phyloP scores from a whole-genome alignment of 495 filamentous ascomycete species.

The Penicillium lagena region DNA sequence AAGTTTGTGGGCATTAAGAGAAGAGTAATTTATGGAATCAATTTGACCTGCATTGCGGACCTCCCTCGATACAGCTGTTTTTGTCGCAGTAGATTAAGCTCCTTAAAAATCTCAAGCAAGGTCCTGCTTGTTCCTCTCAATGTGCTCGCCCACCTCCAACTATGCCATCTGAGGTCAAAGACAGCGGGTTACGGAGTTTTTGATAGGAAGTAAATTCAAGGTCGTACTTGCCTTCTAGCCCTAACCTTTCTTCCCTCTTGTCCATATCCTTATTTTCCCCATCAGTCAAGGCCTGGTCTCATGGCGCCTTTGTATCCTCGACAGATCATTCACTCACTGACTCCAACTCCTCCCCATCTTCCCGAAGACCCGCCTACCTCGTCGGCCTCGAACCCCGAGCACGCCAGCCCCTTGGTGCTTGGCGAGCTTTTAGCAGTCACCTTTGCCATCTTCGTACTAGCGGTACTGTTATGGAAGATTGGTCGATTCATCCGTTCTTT shows the following conservation, averaged over 20 bases:
- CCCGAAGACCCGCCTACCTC: slow-evolving; percentile 9
- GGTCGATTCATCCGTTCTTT: slow-evolving; percentile 31
- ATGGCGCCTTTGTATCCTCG: slow-evolving; percentile 31
- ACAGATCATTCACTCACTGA: slow-evolving; percentile 16
- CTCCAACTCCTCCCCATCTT: slow-evolving; percentile 13
- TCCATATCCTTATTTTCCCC: not conserved
- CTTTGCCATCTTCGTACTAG: slow-evolving; percentile 30
- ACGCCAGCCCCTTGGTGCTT: slow-evolving; percentile 12
- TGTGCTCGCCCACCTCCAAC: too few species aligned
- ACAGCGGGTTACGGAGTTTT: too few species aligned
- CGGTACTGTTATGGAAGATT: slow-evolving; percentile 36
- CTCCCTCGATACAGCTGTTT: not conserved
- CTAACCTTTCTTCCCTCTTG: too few species aligned
- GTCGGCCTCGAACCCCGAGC: not conserved
- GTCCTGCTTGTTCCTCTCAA: too few species aligned
- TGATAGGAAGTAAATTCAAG: too few species aligned
- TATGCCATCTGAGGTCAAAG: too few species aligned
- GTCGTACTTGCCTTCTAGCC: too few species aligned
- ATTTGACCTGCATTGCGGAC: too few species aligned
- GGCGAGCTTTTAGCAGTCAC: slow-evolving; percentile 33
- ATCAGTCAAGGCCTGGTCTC: not conserved
- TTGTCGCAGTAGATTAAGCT: not conserved
- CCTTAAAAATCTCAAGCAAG: too few species aligned
- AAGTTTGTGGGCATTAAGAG: slow-evolving; percentile 32
- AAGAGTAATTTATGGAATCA: slow-evolving; percentile 10